Conservation (phyloP, 192 early-diverging fungal species). For the Geosiphon pyriformis region DNA sequence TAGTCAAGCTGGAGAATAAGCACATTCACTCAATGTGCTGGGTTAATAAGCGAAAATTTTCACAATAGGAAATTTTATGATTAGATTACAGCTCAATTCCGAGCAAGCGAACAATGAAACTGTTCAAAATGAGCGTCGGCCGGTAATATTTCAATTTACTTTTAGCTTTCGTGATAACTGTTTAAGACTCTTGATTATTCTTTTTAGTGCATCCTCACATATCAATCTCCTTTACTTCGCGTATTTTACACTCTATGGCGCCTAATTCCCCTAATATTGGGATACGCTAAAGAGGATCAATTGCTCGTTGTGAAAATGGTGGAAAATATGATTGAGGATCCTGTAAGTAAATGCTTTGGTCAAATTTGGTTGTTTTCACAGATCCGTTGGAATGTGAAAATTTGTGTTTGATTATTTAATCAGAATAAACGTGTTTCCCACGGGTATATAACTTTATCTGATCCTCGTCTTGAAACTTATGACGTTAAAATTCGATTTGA, state of each 20-base stretch:
- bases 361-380: not conserved
- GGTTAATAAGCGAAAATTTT: not conserved
- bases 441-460: constrained; percentile 39
- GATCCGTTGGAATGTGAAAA: not conserved
- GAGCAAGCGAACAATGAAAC: constrained; percentile 28
- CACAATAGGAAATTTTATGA: constrained; percentile 43
- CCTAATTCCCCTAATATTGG: constrained; percentile 37
- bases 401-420: not conserved
- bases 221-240: constrained; percentile 35
- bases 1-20: constrained; percentile 26
- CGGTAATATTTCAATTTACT: constrained; percentile 30
- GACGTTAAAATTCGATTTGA: constrained; percentile 43
- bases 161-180: not conserved
- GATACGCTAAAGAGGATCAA: constrained; percentile 40
- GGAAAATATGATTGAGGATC: constrained; percentile 38
- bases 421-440: constrained; percentile 37
- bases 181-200: not conserved
- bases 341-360: constrained; percentile 6
- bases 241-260: constrained; percentile 38
- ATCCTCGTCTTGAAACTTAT: constrained; percentile 44
- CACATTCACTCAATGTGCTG: not conserved
- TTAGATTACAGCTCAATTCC: constrained; percentile 26
- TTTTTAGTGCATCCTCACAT: constrained; percentile 37
- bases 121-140: constrained; percentile 38
- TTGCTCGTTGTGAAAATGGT: constrained; percentile 33